Conservation (phyloP, 257 asterid genomes). For the Oldenlandia corymbosa region DNA sequence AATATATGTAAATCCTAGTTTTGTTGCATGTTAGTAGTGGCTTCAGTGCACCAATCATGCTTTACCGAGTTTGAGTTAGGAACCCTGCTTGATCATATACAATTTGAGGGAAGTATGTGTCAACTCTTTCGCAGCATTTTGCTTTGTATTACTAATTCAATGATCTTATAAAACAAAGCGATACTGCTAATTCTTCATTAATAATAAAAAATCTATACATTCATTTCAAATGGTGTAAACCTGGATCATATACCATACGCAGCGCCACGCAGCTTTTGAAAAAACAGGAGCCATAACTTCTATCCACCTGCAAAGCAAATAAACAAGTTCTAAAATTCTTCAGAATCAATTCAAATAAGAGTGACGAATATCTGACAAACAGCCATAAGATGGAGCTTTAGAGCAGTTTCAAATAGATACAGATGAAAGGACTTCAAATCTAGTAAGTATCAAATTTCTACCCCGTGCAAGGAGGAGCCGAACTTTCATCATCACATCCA, state of each 20-base stretch:
- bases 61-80: neutral
- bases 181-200: neutral
- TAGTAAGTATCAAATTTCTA: constrained; percentile 18
- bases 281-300: constrained; percentile 97
- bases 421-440: neutral
- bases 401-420: neutral
- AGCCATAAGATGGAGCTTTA: neutral
- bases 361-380: neutral
- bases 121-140: neutral
- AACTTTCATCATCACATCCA: constrained; percentile 51
- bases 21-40: neutral
- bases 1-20: neutral
- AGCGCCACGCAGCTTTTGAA: constrained; percentile 76
- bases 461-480: constrained; percentile 93
- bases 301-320: constrained; percentile 56
- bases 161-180: neutral
- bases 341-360: neutral
- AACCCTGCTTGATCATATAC: too few relatives aligned
- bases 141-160: neutral
- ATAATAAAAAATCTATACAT: neutral
- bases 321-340: neutral
- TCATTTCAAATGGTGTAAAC: constrained; percentile 23
- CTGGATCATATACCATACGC: constrained; percentile 91
- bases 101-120: neutral
- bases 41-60: neutral